Evolutionary conservation across 1,284 basidiomycete genomes (phyloP), one percentile per base, ranked within the genome.

Genomic region (Irpex sp.): DNA sequence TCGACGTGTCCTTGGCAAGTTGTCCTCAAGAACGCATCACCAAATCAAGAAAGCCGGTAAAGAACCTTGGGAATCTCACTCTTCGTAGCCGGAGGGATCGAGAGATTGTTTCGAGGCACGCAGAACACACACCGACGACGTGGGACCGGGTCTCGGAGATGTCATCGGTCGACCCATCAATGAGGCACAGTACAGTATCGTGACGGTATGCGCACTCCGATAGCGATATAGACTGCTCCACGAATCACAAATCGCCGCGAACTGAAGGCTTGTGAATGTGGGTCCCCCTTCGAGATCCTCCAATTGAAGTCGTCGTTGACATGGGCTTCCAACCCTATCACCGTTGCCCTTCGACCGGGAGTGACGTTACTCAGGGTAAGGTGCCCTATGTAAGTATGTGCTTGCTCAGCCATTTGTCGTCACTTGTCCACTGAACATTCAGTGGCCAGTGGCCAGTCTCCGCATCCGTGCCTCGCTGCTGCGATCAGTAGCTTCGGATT

Each of bases 11-110:
- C 56, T 61, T 47, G 61, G 36, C 61, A 56, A 39, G 55, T 39
- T 35, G 13, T 19, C 19, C n/a, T 19, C 54, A 19, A 21, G 61
- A 61, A 61, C 57, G 37, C 15, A 58, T 61, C 47, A 19, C 61
- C 61, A 33, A 35, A 57, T 46, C 39, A 57, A 17, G 61, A 36
- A 11, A 9, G 15, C 47, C 61, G 61, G 61, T 11, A 21, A 36
- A 43, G 26, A 49, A 33, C 33, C 56, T 26, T 61, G 61, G 55
- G 61, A 61, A 61, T 6, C 17, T 15, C 26, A 36, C 36, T 7
- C 46, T 47, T 36, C 50, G 11, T 37, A 50, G 9, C 61, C 61
- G 55, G 55, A 37, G 11, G 33, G 39, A 61, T 57, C 39, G 50
- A 46, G 53, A 53, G 61, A 49, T 33, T 13, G 54, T 55, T 50